Evolutionary conservation across 805 yeast species (phyloP), one percentile per base, ranked within the genome.

Genomic region (Zygosaccharomyces kombuchaensis): DNA sequence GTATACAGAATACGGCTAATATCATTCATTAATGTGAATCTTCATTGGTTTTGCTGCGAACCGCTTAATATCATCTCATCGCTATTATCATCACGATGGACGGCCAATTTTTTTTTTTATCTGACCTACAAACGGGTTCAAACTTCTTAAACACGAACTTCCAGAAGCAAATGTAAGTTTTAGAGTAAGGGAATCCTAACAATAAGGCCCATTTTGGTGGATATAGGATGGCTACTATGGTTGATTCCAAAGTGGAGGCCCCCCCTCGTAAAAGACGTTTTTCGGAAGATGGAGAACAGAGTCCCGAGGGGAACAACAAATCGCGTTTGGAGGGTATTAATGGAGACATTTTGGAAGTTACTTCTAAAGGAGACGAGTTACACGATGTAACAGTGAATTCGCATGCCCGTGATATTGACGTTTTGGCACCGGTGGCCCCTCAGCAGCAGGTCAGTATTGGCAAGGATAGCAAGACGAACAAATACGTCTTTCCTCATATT

Each of bases 161-260:
- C 29, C 29, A 4, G 12, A 25, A 10, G 29, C 12, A 25, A 9
- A 25, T 25, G 29, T 3, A 25, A 25, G 29, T 19, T 19, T 19
- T 19, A 19, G 21, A 19, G 29, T 9, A 25, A 25, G 29, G 16
- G 32, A n/a, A 29, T 13, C n/a, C 32, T 4, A 14, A 22, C 10
- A 21, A 23, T 16, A 13, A 76, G 77, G 41, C 82, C 79, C 2
- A 71, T 85, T 47, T 62, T 84, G 2, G 66, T 90, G 90, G 10
- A 80, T 82, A 52, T 84, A 84, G 65, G 78, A 84, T 30, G 89
- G 84, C 46, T 71, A 68, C 47, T 84, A 76, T 47, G 62, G 72
- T 32, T 84, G 78, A 51, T 62, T 60, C 49, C 57, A 64, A 31
- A 8, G 40, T 27, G 19, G 36, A 36, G 35, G 29, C 34, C 7